Evolutionary conservation across 257 asterid species (phyloP), one percentile per base, ranked within the genome.

Genomic region (Henckelia pumila): DNA sequence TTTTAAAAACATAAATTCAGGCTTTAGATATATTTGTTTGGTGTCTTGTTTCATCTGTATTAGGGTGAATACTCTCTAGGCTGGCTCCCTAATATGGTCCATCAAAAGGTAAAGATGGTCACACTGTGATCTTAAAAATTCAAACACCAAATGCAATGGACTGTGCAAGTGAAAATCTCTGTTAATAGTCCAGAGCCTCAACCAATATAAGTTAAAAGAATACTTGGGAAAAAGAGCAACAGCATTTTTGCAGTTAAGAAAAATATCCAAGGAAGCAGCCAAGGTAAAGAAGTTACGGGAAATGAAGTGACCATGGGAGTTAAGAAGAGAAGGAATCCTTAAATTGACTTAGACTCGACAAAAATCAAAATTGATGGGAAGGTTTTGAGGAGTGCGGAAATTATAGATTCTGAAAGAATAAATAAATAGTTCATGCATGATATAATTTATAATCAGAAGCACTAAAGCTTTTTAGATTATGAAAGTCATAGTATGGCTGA

Each of bases 391-490:
- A 55, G 47, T 10, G 20, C 8, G 64, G 17, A 66, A 64, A 28
- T 22, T 63, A 7, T 76, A 19, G 70, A 44, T 47, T 66, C 10
- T 20, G 58, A 50, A 70, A 64, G 71, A 60, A 37, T n/a, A 44
- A 3, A 64, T 52, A 59, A 63, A 67, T 74, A 61, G 66, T 61
- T 68, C n/a, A 67, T 28, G 29, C 59, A 55, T 40, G 69, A 24
- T 24, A 44, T 3, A 8, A 59, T 49, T 35, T 63, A 67, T 56
- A 56, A 75, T 55, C 28, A 71, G 47, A 68, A 75, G 10, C 28
- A 20, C 32, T 47, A 63, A 69, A 64, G 67, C 56, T 32, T 57
- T 63, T 16, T 14, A 40, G 69, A 50, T 28, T 61, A 63, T 49
- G 29, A 62, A 52, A 59, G 71, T 71, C 70, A 57, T 29, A 53